Percentiles rank a stretch among this genome's conserved stretches.
These are phyloP conservation scores for Stachybotrys chlorohalonatus DNA, from an alignment of 2,329 filamentous ascomycete species.

Conservation along the genomic window DNA sequence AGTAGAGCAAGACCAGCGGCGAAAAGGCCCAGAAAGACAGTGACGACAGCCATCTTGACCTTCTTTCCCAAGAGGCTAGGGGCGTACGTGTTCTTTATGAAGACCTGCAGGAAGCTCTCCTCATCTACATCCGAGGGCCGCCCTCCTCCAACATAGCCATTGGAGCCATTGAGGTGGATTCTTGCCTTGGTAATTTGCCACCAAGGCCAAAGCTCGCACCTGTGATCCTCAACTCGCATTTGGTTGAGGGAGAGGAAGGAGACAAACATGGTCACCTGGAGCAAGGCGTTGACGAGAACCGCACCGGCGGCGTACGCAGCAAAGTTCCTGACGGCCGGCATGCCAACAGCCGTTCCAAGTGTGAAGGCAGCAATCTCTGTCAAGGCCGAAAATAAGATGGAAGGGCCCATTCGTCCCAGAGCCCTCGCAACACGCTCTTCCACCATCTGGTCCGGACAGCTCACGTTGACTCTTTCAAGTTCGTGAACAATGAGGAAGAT, in stretches of 20 bases:
- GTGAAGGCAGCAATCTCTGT: slow-evolving; percentile 93
- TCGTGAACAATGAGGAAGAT: slow-evolving; percentile 98
- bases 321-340: slow-evolving; percentile 97
- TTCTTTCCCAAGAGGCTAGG: slow-evolving; percentile 72
- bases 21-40: slow-evolving; percentile 80
- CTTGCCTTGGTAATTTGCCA: slow-evolving; percentile 69
- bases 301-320: slow-evolving; percentile 93
- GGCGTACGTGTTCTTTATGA: slow-evolving; percentile 86
- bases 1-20: slow-evolving; percentile 77
- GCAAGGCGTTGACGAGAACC: slow-evolving; percentile 91
- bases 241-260: slow-evolving; percentile 89
- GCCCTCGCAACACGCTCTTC: slow-evolving; percentile 79
- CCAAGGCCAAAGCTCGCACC: slow-evolving; percentile 89
- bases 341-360: slow-evolving; percentile 85
- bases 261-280: slow-evolving; percentile 96
- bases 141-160: slow-evolving; percentile 43
- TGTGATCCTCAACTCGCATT: slow-evolving; percentile 74
- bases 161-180: slow-evolving; percentile 49
- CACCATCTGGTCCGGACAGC: slow-evolving; percentile 80
- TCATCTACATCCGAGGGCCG: slow-evolving; percentile 68
- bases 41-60: slow-evolving; percentile 66
- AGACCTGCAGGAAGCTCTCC: slow-evolving; percentile 73
- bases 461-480: slow-evolving; percentile 89
- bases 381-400: slow-evolving; percentile 87
- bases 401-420: slow-evolving; percentile 93